These are phyloP conservation scores for Geum urbanum DNA, from an alignment of 306 rosid genomes.

Conservation along the genomic window DNA sequence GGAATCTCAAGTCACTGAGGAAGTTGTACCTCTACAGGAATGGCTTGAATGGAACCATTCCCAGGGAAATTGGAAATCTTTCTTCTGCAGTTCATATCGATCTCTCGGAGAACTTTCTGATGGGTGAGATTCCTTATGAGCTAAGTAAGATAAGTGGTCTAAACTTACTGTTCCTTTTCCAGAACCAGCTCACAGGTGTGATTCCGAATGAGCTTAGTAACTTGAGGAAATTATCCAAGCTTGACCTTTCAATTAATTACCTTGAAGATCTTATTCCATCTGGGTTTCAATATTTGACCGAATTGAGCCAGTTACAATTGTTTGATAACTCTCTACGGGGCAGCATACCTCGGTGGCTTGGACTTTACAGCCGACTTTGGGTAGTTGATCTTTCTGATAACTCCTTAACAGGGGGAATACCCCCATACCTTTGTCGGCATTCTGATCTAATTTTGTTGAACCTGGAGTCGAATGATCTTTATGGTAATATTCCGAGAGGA, in stretches of 20 bases:
- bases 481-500: conserved; percentile 64
- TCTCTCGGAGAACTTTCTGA: conserved; percentile 77
- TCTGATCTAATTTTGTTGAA: conserved; percentile 65
- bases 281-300: conserved; percentile 58
- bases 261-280: conserved; percentile 72
- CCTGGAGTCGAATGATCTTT: conserved; percentile 53
- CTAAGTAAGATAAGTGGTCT: conserved; percentile 62
- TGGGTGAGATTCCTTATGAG: conserved; percentile 70
- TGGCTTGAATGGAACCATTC: conserved; percentile 84
- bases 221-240: conserved; percentile 58
- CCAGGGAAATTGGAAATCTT: conserved; percentile 88
- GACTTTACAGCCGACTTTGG: conserved; percentile 69
- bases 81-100: conserved; percentile 56
- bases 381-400: conserved; percentile 88
- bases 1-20: conserved; percentile 62
- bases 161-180: conserved; percentile 70
- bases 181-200: conserved; percentile 78
- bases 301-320: conserved; percentile 73
- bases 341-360: conserved; percentile 63
- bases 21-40: conserved; percentile 73
- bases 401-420: conserved; percentile 62
- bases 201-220: conserved; percentile 66
- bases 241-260: conserved; percentile 83
- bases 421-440: conserved; percentile 63
- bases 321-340: conserved; percentile 75